Conservation (phyloP, 176 grass and related monocot species). For the Areca catechu region DNA sequence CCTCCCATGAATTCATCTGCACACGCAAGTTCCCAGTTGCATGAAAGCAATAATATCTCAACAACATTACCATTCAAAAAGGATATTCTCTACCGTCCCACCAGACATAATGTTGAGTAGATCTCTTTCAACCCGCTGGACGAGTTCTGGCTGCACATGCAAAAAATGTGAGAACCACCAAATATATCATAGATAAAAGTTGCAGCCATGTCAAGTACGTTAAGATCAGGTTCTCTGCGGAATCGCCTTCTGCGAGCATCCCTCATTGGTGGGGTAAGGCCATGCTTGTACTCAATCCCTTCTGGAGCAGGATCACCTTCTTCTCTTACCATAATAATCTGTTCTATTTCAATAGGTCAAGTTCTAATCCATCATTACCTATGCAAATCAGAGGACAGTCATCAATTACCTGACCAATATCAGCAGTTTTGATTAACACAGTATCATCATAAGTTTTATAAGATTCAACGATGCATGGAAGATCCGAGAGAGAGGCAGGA, state of each 20-base stretch:
- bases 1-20: too few relatives aligned
- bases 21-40: too few relatives aligned
- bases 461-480: conserved; percentile 66
- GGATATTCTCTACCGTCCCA: conserved; percentile 57
- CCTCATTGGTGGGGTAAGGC: conserved; percentile 87
- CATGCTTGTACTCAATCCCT: conserved; percentile 84
- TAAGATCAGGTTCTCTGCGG: conserved; percentile 86
- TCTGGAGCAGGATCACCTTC: conserved; percentile 66
- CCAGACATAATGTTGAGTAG: conserved; percentile 63
- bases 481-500: conserved; percentile 79
- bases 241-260: conserved; percentile 70
- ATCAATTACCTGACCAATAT: conserved; percentile 65
- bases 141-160: conserved; percentile 56
- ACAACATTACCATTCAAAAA: conserved; percentile 9
- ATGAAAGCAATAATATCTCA: too few relatives aligned
- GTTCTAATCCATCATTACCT: too few relatives aligned
- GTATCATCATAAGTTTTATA: conserved; percentile 93
- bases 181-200: too few relatives aligned
- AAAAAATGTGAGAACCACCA: conserved; percentile 1
- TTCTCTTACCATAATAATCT: conserved; percentile 90
- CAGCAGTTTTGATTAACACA: conserved; percentile 83
- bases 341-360: conserved; percentile 19
- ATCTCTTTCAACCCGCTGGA: conserved; percentile 70
- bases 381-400: background rate
- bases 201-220: conserved; percentile 38